Conservation (phyloP, 2,329 filamentous ascomycete genomes). For the Hortaea sp. region DNA sequence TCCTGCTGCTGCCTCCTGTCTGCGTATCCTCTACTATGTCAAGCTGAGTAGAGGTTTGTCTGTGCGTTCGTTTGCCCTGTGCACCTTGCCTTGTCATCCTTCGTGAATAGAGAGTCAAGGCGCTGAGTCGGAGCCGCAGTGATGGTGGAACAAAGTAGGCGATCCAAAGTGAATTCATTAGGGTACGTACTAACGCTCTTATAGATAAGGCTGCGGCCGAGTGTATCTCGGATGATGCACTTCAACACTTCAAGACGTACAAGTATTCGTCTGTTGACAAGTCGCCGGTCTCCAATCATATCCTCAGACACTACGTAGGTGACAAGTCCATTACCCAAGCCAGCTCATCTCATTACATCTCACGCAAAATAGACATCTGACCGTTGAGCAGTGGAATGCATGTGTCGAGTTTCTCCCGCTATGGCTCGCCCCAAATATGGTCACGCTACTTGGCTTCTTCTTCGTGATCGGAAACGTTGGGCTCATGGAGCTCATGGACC, state of each 20-base stretch:
- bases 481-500: constrained; percentile 67
- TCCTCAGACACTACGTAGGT: constrained; percentile 87
- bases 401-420: constrained; percentile 84
- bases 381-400: constrained; percentile 74
- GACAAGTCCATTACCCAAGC: neutral
- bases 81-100: too few relatives aligned
- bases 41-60: too few relatives aligned
- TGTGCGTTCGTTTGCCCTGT: too few relatives aligned
- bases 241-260: constrained; percentile 87
- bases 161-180: too few relatives aligned
- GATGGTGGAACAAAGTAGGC: too few relatives aligned
- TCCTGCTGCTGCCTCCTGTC: too few relatives aligned
- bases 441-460: constrained; percentile 87
- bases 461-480: constrained; percentile 83
- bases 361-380: neutral
- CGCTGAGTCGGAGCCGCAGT: too few relatives aligned
- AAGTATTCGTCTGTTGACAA: constrained; percentile 97
- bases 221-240: constrained; percentile 69
- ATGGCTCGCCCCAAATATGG: constrained; percentile 97
- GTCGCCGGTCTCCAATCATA: constrained; percentile 84
- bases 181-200: too few relatives aligned
- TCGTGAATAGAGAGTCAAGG: too few relatives aligned
- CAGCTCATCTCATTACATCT: neutral
- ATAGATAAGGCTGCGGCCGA: constrained; percentile 5
- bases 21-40: too few relatives aligned